Conservation (phyloP, 768 basidiomycete species). For the Phylloporus rhodoxanthus region DNA sequence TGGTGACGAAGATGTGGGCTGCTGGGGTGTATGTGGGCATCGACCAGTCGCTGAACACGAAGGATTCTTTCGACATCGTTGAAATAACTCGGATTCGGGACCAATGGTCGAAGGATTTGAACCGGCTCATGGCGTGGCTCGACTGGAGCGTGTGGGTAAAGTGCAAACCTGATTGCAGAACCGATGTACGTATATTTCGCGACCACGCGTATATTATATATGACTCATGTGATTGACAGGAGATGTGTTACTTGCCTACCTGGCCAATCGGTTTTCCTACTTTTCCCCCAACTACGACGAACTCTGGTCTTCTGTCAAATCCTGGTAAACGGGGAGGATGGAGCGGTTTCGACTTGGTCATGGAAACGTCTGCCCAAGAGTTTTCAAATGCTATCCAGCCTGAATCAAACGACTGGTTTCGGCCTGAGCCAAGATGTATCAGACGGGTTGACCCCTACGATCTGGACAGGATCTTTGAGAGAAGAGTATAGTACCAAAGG, state of each 20-base stretch:
- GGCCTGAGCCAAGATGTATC: conserved; percentile 12
- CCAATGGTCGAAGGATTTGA: conserved; percentile 8
- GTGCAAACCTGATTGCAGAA: conserved; percentile 13
- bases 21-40: neutral
- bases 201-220: neutral
- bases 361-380: neutral
- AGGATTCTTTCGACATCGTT: neutral
- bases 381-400: neutral
- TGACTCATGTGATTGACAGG: conserved; percentile 1
- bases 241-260: conserved; percentile 17
- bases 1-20: neutral
- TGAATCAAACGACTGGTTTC: conserved; percentile 1
- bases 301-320: neutral
- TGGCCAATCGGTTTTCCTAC: conserved; percentile 7
- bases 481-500: too few relatives aligned
- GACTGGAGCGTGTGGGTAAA: conserved; percentile 23
- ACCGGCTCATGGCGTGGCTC: conserved; percentile 16
- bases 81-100: conserved; percentile 1
- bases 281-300: neutral
- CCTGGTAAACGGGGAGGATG: neutral
- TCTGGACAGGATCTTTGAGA: too few relatives aligned
- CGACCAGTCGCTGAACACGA: neutral
- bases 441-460: conserved; percentile 2
- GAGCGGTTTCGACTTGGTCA: neutral
- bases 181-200: conserved; percentile 3